A percentile compares a stretch with the other conserved stretches of the same genome.
These are phyloP conservation scores for Pestalotiopsis sp. DNA, from an alignment of 2,329 filamentous ascomycete species.

Conservation along the genomic window DNA sequence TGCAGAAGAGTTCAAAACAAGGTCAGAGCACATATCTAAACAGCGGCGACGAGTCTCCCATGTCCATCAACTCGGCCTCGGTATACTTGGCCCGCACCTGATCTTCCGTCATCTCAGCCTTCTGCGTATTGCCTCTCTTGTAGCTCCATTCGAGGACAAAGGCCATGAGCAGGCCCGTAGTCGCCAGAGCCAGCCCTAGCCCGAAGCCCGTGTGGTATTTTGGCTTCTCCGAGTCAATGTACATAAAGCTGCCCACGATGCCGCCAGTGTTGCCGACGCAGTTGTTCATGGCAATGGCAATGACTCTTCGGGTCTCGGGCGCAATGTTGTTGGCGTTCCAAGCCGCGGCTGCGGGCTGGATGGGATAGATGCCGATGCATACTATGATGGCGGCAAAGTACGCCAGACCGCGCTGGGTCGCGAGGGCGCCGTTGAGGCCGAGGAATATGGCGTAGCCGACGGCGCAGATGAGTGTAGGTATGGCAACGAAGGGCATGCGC, in stretches of 20 bases:
- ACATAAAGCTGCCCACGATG: constrained; percentile 42
- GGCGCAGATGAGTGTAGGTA: constrained; percentile 60
- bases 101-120: constrained; percentile 10
- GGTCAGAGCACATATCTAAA: constrained; percentile 14
- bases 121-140: constrained; percentile 14
- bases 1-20: not conserved
- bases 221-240: constrained; percentile 35
- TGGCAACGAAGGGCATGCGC: constrained; percentile 69
- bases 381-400: constrained; percentile 71
- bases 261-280: constrained; percentile 42
- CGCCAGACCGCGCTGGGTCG: constrained; percentile 50
- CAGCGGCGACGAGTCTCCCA: constrained; percentile 19
- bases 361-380: constrained; percentile 71
- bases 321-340: constrained; percentile 73
- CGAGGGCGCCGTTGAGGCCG: constrained; percentile 55
- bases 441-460: constrained; percentile 61
- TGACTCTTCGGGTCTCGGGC: constrained; percentile 35
- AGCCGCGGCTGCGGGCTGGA: constrained; percentile 62
- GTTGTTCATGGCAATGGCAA: constrained; percentile 40
- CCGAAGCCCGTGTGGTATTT: constrained; percentile 38
- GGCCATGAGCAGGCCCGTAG: constrained; percentile 29
- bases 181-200: constrained; percentile 33
- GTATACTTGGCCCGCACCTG: constrained; percentile 13
- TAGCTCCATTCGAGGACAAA: constrained; percentile 30
- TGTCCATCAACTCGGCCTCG: constrained; percentile 16